Conservation (phyloP, 2,329 filamentous ascomycete genomes). For the Nigrospora oryzae region DNA sequence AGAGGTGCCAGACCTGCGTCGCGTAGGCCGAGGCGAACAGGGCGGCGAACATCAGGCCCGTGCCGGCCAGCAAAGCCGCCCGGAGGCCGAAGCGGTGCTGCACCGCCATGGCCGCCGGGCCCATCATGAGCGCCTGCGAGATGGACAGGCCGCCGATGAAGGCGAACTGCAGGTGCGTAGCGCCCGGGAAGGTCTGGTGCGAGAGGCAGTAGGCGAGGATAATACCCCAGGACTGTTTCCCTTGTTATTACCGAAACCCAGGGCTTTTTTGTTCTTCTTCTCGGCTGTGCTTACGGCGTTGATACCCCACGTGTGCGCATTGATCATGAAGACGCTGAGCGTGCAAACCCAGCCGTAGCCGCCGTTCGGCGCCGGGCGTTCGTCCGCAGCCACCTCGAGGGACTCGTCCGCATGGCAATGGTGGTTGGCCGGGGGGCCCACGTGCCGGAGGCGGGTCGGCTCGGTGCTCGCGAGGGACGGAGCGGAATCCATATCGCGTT, state of each 20-base stretch:
- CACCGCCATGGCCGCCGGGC: slow-evolving; percentile 27
- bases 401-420: too few relatives aligned
- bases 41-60: slow-evolving; percentile 38
- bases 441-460: too few relatives aligned
- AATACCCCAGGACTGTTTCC: slow-evolving; percentile 35
- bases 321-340: slow-evolving; percentile 23
- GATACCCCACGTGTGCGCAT: slow-evolving; percentile 31
- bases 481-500: too few relatives aligned
- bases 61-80: slow-evolving; percentile 39
- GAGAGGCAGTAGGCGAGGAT: slow-evolving; percentile 49
- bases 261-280: not conserved
- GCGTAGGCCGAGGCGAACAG: slow-evolving; percentile 46
- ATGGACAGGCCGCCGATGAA: slow-evolving; percentile 52
- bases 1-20: slow-evolving; percentile 48
- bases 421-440: too few relatives aligned
- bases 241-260: too few relatives aligned
- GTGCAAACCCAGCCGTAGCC: slow-evolving; percentile 46
- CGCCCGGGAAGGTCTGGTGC: slow-evolving; percentile 38
- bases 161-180: slow-evolving; percentile 46
- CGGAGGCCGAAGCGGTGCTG: slow-evolving; percentile 21
- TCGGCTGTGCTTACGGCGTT: slow-evolving; percentile 17
- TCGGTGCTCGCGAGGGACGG: too few relatives aligned
- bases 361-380: slow-evolving; percentile 37
- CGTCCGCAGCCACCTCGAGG: too few relatives aligned
- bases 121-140: slow-evolving; percentile 27